phyloP scores from a whole-genome alignment of 2,329 filamentous ascomycete species.

The Thermothelomyces thermophilus region DNA sequence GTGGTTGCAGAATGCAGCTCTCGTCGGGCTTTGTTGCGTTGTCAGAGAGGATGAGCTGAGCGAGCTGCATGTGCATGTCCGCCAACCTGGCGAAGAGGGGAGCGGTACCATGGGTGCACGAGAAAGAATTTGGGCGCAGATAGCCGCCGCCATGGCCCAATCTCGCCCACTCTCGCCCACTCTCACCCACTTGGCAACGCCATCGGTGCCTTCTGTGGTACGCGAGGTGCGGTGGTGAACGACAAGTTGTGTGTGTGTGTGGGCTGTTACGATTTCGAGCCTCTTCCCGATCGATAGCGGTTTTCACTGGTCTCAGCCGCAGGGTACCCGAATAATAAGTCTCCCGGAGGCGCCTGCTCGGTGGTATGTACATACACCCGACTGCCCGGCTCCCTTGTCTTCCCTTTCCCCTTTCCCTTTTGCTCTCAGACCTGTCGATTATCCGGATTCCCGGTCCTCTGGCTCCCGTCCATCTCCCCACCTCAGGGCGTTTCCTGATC shows the following conservation, averaged over 20 bases:
- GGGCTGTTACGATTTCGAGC: conserved; percentile 3
- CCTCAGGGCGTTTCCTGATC: background rate
- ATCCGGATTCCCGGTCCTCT: background rate
- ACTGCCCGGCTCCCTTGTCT: background rate
- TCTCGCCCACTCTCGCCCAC: background rate
- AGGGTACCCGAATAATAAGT: background rate
- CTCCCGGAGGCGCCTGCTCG: background rate
- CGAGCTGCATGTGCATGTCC: background rate
- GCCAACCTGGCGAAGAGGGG: background rate
- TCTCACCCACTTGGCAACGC: background rate
- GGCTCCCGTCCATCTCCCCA: background rate
- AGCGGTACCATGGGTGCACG: conserved; percentile 7
- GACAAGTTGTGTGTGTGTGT: background rate
- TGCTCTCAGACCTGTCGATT: conserved; percentile 3
- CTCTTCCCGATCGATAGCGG: background rate
- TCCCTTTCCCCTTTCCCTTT: background rate
- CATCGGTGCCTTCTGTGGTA: background rate
- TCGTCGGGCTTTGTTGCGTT: background rate
- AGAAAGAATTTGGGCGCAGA: background rate
- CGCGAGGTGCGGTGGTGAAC: background rate
- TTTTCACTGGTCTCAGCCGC: background rate
- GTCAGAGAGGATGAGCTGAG: conserved; percentile 4
- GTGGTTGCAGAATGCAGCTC: background rate
- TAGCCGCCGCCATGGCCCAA: background rate
- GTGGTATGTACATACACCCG: too few species aligned